These are phyloP conservation scores for Dendrobium chrysotoxum DNA, from an alignment of 106 monocot genomes.

Conservation along the genomic window DNA sequence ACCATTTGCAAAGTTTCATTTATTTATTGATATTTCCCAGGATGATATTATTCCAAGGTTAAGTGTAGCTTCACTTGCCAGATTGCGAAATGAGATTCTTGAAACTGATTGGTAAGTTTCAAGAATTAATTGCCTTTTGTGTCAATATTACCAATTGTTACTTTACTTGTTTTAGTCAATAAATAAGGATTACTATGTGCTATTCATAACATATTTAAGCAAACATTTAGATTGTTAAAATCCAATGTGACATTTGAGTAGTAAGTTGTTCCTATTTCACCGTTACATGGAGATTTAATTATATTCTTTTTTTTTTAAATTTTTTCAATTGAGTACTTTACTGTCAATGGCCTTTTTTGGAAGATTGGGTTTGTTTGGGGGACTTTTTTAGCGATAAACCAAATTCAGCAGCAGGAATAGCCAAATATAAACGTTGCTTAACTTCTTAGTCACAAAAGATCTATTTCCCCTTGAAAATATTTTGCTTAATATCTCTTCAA, in stretches of 20 bases:
- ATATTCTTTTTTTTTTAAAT: background rate
- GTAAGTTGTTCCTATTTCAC: background rate
- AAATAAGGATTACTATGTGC: background rate
- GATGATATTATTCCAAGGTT: conserved; percentile 94
- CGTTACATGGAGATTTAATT: background rate
- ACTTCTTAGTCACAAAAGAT: background rate
- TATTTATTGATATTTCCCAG: conserved; percentile 28
- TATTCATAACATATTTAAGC: background rate
- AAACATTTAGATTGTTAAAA: background rate
- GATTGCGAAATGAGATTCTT: conserved; percentile 86
- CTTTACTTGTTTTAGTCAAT: background rate
- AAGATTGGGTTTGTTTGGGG: background rate
- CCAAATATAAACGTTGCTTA: background rate
- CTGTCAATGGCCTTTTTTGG: background rate
- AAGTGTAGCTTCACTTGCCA: conserved; percentile 72
- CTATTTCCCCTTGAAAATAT: background rate
- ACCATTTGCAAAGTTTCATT: background rate
- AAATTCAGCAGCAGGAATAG: background rate
- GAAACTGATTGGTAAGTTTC: conserved; percentile 80
- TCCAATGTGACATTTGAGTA: background rate
- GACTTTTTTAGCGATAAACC: background rate
- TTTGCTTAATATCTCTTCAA: background rate
- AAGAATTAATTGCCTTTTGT: background rate
- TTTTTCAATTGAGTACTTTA: background rate
- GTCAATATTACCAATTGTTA: background rate